phyloP scores from a whole-genome alignment of 768 basidiomycete species.

The Lyophyllum shimeji region DNA sequence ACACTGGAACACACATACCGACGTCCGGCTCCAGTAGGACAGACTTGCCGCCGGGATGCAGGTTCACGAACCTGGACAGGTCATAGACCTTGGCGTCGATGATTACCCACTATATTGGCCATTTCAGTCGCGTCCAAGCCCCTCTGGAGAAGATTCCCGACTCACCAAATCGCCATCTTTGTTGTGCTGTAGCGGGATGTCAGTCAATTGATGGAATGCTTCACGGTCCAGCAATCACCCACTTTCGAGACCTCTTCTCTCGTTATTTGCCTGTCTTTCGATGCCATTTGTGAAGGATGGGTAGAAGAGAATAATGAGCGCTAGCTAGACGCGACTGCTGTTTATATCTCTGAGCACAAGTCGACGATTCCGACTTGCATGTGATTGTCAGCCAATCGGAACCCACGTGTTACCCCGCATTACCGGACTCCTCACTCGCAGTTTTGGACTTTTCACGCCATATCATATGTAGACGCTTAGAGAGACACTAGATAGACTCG shows the following conservation, averaged over 20 bases:
- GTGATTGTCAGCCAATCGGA: constrained; percentile 4
- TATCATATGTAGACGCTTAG: too few species aligned
- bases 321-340: too few species aligned
- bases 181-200: constrained; percentile 58
- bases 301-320: neutral
- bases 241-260: constrained; percentile 77
- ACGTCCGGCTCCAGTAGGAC: constrained; percentile 77
- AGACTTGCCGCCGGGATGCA: constrained; percentile 81
- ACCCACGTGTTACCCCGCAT: neutral
- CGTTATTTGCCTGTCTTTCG: constrained; percentile 39
- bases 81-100: constrained; percentile 86
- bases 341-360: neutral
- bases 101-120: constrained; percentile 63
- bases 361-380: neutral
- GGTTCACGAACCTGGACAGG: constrained; percentile 69
- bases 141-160: neutral
- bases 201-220: neutral
- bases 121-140: neutral
- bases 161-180: constrained; percentile 69
- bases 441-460: neutral
- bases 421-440: neutral
- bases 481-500: too few species aligned
- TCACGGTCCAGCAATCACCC: constrained; percentile 15
- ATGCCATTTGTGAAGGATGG: constrained; percentile 22
- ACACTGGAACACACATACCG: constrained; percentile 41